phyloP scores from a whole-genome alignment of 202 grass and related monocot genomes.

The Digitaria exilis region DNA sequence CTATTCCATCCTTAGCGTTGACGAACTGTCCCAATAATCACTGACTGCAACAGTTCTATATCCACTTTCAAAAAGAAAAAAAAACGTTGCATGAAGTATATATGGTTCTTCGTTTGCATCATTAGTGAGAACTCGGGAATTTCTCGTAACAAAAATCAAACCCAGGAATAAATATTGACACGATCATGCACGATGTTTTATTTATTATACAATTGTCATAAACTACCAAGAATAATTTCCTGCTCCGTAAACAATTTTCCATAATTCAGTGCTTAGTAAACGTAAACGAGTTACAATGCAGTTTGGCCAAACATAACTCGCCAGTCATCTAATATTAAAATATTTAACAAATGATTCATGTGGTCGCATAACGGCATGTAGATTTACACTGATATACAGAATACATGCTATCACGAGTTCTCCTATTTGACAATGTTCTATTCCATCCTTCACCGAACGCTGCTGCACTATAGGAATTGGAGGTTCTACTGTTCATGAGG shows the following conservation, averaged over 20 bases:
- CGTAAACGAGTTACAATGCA: background rate
- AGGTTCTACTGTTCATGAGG: slow-evolving; percentile 3
- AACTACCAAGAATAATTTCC: background rate
- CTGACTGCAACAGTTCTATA: background rate
- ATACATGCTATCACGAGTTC: background rate
- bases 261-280: background rate
- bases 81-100: background rate
- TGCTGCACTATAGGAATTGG: background rate
- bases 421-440: background rate
- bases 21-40: no score
- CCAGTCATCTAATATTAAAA: background rate
- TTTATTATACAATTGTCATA: background rate
- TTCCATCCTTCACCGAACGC: background rate
- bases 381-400: slow-evolving; percentile 21
- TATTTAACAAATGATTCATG: background rate
- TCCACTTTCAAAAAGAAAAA: background rate
- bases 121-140: no score
- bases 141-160: no score
- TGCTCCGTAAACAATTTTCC: background rate
- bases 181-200: background rate
- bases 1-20: no score
- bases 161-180: background rate
- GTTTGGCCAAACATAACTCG: background rate
- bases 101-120: background rate
- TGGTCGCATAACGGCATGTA: background rate